Conservation (phyloP, 2,329 filamentous ascomycete genomes). For the Penicillium crustosum region DNA sequence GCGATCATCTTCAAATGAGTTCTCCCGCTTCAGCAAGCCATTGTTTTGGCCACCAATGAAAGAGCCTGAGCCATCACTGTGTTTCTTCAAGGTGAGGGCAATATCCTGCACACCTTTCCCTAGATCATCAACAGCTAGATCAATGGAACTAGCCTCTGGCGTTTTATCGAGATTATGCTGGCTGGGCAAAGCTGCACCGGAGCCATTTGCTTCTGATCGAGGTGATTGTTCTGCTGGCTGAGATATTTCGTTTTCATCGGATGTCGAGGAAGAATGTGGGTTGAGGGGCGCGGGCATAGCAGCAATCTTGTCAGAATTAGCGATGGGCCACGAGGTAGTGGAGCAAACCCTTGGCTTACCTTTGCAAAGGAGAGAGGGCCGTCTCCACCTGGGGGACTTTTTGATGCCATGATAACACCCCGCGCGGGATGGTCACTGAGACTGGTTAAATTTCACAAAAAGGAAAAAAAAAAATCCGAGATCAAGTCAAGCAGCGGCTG, state of each 20-base stretch:
- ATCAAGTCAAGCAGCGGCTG: constrained; percentile 13
- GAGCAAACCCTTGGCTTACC: constrained; percentile 46
- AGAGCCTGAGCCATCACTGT: constrained; percentile 27
- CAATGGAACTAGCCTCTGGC: constrained; percentile 19
- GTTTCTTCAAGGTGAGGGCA: constrained; percentile 31
- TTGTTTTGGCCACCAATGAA: constrained; percentile 31
- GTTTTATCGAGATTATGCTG: constrained; percentile 21
- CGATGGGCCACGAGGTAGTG: neutral
- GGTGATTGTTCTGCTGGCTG: constrained; percentile 20
- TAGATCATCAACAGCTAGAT: constrained; percentile 33
- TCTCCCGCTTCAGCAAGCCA: constrained; percentile 36
- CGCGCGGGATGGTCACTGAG: constrained; percentile 16
- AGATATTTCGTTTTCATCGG: constrained; percentile 29
- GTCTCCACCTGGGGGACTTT: constrained; percentile 30
- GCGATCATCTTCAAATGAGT: constrained; percentile 47
- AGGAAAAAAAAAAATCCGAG: constrained; percentile 18
- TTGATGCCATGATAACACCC: constrained; percentile 35
- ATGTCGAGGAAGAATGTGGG: constrained; percentile 25
- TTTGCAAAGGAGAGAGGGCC: constrained; percentile 69
- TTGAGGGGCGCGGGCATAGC: constrained; percentile 42
- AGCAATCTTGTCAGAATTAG: constrained; percentile 40
- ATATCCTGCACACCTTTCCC: constrained; percentile 36
- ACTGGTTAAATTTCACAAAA: constrained; percentile 22
- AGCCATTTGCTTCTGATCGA: constrained; percentile 22
- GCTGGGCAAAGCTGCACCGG: constrained; percentile 18